Percentiles rank a stretch among this genome's conserved stretches.
Conservation (phyloP, 495 filamentous ascomycete genomes). For the Aspergillus ellipticus region DNA sequence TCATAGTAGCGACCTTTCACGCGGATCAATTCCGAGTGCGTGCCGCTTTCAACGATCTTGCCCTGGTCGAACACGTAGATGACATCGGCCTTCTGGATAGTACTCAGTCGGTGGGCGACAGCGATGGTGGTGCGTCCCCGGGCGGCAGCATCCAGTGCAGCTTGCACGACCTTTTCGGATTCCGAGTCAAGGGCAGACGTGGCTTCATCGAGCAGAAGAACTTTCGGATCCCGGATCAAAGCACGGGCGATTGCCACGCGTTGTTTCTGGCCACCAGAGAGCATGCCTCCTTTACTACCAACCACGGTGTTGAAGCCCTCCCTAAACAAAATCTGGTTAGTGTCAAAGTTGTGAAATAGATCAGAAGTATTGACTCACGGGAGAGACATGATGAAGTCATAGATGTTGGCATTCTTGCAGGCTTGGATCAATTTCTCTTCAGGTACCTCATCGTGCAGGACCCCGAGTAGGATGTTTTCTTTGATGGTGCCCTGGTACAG, state of each 20-base stretch:
- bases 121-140: conserved; percentile 74
- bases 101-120: conserved; percentile 73
- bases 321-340: conserved; percentile 34
- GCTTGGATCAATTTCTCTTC: conserved; percentile 70
- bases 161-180: conserved; percentile 79
- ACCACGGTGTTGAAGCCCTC: conserved; percentile 75
- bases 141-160: conserved; percentile 69
- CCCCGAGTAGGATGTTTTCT: conserved; percentile 77
- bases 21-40: conserved; percentile 62
- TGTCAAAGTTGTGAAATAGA: background rate
- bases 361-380: conserved; percentile 35
- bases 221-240: conserved; percentile 64
- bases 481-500: conserved; percentile 81
- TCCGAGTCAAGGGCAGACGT: conserved; percentile 79
- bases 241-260: conserved; percentile 75
- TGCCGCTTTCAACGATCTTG: conserved; percentile 68
- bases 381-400: conserved; percentile 79
- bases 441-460: conserved; percentile 55
- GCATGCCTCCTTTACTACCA: conserved; percentile 71
- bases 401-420: conserved; percentile 87
- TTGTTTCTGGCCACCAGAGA: conserved; percentile 84
- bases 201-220: conserved; percentile 77
- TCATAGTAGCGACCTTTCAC: conserved; percentile 70
- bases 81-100: conserved; percentile 77
- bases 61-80: conserved; percentile 84